A percentile compares a stretch with the other conserved stretches of the same genome.
These are phyloP conservation scores for Ustilago vetiveriae DNA, from an alignment of 1,284 basidiomycete genomes.

Conservation along the genomic window DNA sequence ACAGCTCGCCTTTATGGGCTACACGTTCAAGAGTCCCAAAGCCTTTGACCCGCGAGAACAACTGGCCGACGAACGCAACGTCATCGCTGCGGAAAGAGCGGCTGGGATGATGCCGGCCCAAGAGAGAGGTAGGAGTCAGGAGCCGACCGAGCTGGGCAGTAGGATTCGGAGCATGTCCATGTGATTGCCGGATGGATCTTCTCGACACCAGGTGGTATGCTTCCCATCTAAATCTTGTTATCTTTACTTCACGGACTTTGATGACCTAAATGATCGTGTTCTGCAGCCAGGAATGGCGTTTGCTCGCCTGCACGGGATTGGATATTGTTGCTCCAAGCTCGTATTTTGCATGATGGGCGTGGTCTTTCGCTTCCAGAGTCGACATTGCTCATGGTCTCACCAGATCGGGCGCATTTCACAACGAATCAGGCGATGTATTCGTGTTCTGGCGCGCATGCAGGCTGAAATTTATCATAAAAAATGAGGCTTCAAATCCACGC, in stretches of 20 bases:
- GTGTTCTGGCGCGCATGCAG: too few relatives aligned
- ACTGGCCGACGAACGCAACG: slow-evolving; percentile 41
- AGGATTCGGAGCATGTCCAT: slow-evolving; percentile 62
- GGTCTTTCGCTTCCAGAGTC: too few relatives aligned
- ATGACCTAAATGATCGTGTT: neutral
- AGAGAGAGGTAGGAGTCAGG: slow-evolving; percentile 20
- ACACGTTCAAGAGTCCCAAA: slow-evolving; percentile 62
- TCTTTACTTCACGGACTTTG: neutral
- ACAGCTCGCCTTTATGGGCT: slow-evolving; percentile 80
- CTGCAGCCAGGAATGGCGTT: too few relatives aligned
- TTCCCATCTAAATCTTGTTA: neutral
- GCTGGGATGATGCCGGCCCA: slow-evolving; percentile 15
- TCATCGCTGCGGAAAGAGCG: slow-evolving; percentile 41
- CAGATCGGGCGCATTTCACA: too few relatives aligned
- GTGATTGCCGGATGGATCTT: slow-evolving; percentile 13
- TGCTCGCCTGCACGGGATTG: too few relatives aligned
- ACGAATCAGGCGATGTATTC: too few relatives aligned
- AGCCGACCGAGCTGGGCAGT: slow-evolving; percentile 48
- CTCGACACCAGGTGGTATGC: too few relatives aligned
- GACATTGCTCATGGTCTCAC: too few relatives aligned
- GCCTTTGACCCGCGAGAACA: slow-evolving; percentile 53
- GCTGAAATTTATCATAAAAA: too few relatives aligned
- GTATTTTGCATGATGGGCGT: neutral
- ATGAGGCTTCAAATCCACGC: too few relatives aligned
- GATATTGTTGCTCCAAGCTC: too few relatives aligned